These are phyloP conservation scores for Penicillium soppii DNA, from an alignment of 495 filamentous ascomycete genomes.

Conservation along the genomic window DNA sequence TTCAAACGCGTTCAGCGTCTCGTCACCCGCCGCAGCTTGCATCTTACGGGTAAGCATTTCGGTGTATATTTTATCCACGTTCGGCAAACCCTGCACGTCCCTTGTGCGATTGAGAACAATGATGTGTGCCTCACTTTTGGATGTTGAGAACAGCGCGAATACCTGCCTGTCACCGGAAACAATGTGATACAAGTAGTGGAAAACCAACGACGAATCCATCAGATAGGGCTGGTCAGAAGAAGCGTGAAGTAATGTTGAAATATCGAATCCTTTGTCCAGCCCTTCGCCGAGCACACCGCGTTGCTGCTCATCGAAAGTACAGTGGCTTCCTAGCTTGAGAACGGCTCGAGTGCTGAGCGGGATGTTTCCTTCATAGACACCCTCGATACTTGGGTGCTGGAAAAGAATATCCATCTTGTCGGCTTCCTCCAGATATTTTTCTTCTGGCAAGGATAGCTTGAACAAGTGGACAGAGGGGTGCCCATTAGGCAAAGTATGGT, in stretches of 20 bases:
- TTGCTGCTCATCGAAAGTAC: slow-evolving; percentile 90
- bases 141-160: slow-evolving; percentile 89
- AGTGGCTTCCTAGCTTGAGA: slow-evolving; percentile 85
- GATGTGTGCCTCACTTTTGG: slow-evolving; percentile 75
- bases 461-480: slow-evolving; percentile 93
- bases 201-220: slow-evolving; percentile 63
- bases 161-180: slow-evolving; percentile 86
- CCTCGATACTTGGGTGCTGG: slow-evolving; percentile 92
- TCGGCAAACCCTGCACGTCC: slow-evolving; percentile 81
- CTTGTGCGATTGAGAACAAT: slow-evolving; percentile 77
- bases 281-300: slow-evolving; percentile 89
- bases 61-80: slow-evolving; percentile 86
- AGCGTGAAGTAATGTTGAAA: slow-evolving; percentile 69
- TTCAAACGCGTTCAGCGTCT: slow-evolving; percentile 74
- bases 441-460: slow-evolving; percentile 86
- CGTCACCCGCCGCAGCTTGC: slow-evolving; percentile 63
- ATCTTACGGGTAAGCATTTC: slow-evolving; percentile 65
- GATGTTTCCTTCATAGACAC: slow-evolving; percentile 92
- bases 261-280: slow-evolving; percentile 89
- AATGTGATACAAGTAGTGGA: slow-evolving; percentile 90
- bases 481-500: slow-evolving; percentile 89
- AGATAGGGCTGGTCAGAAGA: slow-evolving; percentile 71
- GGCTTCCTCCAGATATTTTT: slow-evolving; percentile 77
- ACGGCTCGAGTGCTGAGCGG: slow-evolving; percentile 81
- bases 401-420: slow-evolving; percentile 80